Evolutionary conservation across 495 filamentous ascomycete genomes (phyloP).

Genomic region (Aspergillus steynii): DNA sequence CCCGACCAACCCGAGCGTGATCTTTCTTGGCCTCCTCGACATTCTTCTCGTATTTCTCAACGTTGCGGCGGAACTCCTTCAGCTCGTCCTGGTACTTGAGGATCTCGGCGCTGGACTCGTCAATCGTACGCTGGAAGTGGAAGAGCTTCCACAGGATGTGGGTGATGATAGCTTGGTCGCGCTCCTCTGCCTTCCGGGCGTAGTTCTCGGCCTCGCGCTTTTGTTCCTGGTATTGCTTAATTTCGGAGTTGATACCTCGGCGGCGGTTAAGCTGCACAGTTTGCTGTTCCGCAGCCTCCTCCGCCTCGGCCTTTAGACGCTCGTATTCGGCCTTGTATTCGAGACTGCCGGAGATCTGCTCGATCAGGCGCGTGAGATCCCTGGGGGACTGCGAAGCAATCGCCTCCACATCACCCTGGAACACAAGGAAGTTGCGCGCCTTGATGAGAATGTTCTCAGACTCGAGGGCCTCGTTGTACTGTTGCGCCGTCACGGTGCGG

Average conservation of each 20-base stretch:
- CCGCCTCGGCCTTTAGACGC: slow-evolving; percentile 75
- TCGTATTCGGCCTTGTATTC: slow-evolving; percentile 98
- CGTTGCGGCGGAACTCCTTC: slow-evolving; percentile 85
- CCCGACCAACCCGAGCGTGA: slow-evolving; percentile 73
- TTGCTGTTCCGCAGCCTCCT: slow-evolving; percentile 85
- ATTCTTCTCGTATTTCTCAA: slow-evolving; percentile 79
- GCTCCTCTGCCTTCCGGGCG: slow-evolving; percentile 80
- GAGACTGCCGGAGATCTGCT: slow-evolving; percentile 95
- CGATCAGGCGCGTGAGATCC: slow-evolving; percentile 92
- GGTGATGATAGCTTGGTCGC: slow-evolving; percentile 88
- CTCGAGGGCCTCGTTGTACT: slow-evolving; percentile 93
- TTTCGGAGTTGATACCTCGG: slow-evolving; percentile 93
- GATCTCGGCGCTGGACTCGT: slow-evolving; percentile 87
- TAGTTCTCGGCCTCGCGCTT: slow-evolving; percentile 95
- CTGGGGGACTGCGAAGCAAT: slow-evolving; percentile 92
- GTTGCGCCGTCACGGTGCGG: slow-evolving; percentile 77
- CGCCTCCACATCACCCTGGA: slow-evolving; percentile 98
- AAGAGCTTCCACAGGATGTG: slow-evolving; percentile 97
- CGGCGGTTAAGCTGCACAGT: slow-evolving; percentile 83
- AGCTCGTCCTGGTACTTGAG: slow-evolving; percentile 94
- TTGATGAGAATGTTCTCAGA: slow-evolving; percentile 96
- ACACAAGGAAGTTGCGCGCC: slow-evolving; percentile 95
- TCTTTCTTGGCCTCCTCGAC: slow-evolving; percentile 87
- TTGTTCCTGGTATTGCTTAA: slow-evolving; percentile 96
- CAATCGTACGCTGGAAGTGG: slow-evolving; percentile 91